phyloP scores from a whole-genome alignment of 805 yeast genomes.

The Monosporozyma unispora region DNA sequence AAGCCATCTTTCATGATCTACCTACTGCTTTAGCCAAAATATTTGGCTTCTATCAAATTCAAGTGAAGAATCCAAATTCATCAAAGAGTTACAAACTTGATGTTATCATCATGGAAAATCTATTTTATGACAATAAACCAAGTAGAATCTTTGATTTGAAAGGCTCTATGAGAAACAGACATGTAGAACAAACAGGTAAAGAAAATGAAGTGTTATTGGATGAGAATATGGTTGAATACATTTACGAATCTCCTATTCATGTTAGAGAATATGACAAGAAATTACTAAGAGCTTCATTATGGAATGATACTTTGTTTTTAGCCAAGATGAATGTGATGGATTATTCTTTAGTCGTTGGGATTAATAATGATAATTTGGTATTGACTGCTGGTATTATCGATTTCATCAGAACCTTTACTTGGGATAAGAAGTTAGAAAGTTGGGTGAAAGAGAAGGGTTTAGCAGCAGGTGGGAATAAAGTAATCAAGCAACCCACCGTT shows the following conservation, averaged over 20 bases:
- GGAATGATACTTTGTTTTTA: constrained; percentile 89
- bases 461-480: constrained; percentile 53
- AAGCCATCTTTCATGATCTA: constrained; percentile 86
- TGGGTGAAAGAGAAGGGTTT: constrained; percentile 96
- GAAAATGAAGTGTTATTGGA: constrained; percentile 91
- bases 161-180: constrained; percentile 96
- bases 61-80: constrained; percentile 67
- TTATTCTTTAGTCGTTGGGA: constrained; percentile 89
- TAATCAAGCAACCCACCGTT: constrained; percentile 87
- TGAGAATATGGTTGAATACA: constrained; percentile 97
- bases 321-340: constrained; percentile 99
- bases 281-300: constrained; percentile 74
- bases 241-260: constrained; percentile 90
- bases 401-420: constrained; percentile 89
- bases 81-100: constrained; percentile 71
- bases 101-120: constrained; percentile 89
- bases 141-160: constrained; percentile 87
- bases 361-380: constrained; percentile 57
- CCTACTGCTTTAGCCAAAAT: constrained; percentile 93
- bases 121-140: constrained; percentile 76
- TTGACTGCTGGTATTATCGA: constrained; percentile 90
- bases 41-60: constrained; percentile 91
- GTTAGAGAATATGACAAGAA: constrained; percentile 88
- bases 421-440: constrained; percentile 97
- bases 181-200: constrained; percentile 91